These are phyloP conservation scores for Avena eriantha DNA, from an alignment of 176 grass and related monocot genomes.

Conservation along the genomic window DNA sequence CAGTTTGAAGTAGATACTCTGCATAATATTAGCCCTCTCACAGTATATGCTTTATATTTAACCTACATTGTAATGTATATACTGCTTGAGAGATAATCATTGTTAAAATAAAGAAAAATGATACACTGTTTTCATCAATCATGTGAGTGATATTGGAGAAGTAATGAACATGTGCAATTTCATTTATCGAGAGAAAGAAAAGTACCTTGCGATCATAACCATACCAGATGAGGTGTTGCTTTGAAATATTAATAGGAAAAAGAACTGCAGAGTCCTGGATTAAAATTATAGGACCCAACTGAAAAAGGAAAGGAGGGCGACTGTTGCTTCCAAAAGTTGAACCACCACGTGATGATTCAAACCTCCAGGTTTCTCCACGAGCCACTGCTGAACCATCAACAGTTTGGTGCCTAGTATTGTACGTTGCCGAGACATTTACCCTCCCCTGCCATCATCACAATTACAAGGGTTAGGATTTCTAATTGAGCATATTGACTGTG, in stretches of 20 bases:
- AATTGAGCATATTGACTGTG: neutral
- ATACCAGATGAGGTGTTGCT: slow-evolving; percentile 98
- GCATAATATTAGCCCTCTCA: neutral
- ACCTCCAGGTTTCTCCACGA: slow-evolving; percentile 85
- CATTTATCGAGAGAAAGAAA: neutral
- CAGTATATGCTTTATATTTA: neutral
- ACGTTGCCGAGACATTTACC: slow-evolving; percentile 76
- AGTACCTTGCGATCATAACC: slow-evolving; percentile 94
- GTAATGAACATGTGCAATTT: neutral
- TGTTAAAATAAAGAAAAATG: slow-evolving; percentile 1
- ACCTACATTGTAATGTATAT: neutral
- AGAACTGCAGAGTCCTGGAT: slow-evolving; percentile 89
- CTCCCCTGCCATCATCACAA: slow-evolving; percentile 63
- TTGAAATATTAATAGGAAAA: slow-evolving; percentile 91
- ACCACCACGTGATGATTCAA: slow-evolving; percentile 72
- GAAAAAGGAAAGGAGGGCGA: slow-evolving; percentile 86
- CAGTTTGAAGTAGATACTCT: neutral
- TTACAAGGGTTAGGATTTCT: slow-evolving; percentile 37
- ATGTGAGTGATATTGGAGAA: neutral
- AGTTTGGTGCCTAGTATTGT: slow-evolving; percentile 65
- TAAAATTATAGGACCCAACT: slow-evolving; percentile 88
- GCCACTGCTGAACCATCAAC: slow-evolving; percentile 84
- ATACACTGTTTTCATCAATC: neutral
- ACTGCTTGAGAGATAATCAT: neutral
- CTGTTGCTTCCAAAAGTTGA: slow-evolving; percentile 64